Conservation (phyloP, 2,329 filamentous ascomycete species). For the Lecanoromycetidae sp. region DNA sequence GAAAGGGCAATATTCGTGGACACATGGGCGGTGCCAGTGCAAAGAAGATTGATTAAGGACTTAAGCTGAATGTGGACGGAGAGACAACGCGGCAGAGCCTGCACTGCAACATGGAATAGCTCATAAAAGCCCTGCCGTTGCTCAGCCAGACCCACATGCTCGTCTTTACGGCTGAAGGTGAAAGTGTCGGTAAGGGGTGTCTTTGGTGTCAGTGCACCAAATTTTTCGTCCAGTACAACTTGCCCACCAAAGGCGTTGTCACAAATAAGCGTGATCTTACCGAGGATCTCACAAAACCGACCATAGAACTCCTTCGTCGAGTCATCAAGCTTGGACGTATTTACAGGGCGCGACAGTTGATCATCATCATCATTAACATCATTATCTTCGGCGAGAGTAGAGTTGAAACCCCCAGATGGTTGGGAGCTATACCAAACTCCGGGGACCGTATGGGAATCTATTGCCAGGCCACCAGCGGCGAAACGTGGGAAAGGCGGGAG, state of each 20-base stretch:
- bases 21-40: conserved; percentile 91
- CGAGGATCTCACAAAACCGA: conserved; percentile 86
- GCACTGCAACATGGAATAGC: conserved; percentile 84
- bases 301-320: conserved; percentile 62
- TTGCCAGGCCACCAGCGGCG: conserved; percentile 36
- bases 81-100: conserved; percentile 86
- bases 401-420: background rate
- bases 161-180: conserved; percentile 75
- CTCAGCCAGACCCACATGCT: conserved; percentile 58
- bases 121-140: conserved; percentile 94
- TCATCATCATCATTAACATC: no score
- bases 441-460: conserved; percentile 28
- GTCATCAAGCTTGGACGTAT: conserved; percentile 20
- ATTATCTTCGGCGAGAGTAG: background rate
- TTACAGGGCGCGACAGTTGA: conserved; percentile 52
- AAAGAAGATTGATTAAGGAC: conserved; percentile 83
- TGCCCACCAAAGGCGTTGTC: conserved; percentile 96
- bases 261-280: conserved; percentile 90
- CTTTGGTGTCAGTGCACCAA: conserved; percentile 74
- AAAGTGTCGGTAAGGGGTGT: conserved; percentile 93
- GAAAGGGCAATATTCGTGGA: conserved; percentile 85
- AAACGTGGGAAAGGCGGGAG: conserved; percentile 73
- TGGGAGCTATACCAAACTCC: conserved; percentile 24
- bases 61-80: conserved; percentile 87
- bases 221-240: conserved; percentile 89